Percentiles rank a stretch among this genome's conserved stretches.
phyloP scores from a whole-genome alignment of 192 early-diverging fungal species.

The Podila minutissima region DNA sequence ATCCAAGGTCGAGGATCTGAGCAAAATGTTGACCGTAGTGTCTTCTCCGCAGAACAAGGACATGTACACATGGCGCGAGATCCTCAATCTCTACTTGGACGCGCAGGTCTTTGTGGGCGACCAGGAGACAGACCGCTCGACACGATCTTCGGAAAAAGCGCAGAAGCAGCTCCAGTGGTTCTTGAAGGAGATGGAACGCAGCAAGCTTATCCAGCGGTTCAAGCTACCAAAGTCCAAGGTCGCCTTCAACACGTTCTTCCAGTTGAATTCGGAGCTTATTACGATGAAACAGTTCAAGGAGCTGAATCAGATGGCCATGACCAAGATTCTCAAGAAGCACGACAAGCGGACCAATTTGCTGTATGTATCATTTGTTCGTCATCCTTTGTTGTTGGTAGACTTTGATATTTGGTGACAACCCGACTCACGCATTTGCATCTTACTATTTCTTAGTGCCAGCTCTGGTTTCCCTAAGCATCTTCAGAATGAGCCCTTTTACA shows the following conservation, averaged over 20 bases:
- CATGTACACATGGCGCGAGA: conserved; percentile 76
- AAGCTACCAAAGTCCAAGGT: conserved; percentile 26
- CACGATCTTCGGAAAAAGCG: conserved; percentile 60
- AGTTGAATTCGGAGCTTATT: conserved; percentile 77
- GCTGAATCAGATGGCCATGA: conserved; percentile 80
- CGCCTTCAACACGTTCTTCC: conserved; percentile 62
- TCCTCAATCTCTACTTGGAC: conserved; percentile 76
- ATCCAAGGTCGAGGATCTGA: conserved; percentile 62
- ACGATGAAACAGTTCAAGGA: conserved; percentile 76
- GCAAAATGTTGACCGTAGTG: conserved; percentile 61
- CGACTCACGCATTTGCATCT: neutral
- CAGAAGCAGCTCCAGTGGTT: conserved; percentile 72
- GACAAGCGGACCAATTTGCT: conserved; percentile 82
- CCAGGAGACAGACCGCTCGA: conserved; percentile 65
- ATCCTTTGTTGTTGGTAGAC: neutral
- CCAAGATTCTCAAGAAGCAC: conserved; percentile 92
- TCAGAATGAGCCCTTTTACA: conserved; percentile 60
- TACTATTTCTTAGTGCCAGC: conserved; percentile 50
- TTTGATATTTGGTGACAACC: neutral
- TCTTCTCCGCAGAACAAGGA: conserved; percentile 81
- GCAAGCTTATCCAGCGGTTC: conserved; percentile 51
- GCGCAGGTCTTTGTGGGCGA: conserved; percentile 75
- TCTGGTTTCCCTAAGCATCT: conserved; percentile 62
- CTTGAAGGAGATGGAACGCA: conserved; percentile 55
- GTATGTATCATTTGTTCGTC: conserved; percentile 33